Percentiles rank a stretch among this genome's conserved stretches.
phyloP scores from a whole-genome alignment of 2,329 filamentous ascomycete genomes.

The Aureobasidium sp. region DNA sequence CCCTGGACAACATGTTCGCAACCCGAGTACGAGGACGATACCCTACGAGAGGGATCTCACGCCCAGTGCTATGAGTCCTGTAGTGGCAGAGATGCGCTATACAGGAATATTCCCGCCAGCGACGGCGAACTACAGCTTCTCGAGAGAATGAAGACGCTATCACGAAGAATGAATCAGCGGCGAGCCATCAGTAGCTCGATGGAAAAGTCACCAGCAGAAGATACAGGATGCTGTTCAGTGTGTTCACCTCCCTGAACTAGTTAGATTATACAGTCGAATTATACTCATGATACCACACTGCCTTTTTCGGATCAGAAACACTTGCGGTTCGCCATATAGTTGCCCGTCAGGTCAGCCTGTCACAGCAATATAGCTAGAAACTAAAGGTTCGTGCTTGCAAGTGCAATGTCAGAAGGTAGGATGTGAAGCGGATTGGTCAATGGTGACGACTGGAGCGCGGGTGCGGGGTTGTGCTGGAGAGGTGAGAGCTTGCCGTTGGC shows the following conservation, averaged over 20 bases:
- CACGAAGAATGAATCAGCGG: neutral
- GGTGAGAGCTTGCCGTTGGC: conserved; percentile 1
- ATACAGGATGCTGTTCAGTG: neutral
- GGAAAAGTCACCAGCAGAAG: neutral
- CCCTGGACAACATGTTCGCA: neutral
- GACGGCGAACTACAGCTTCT: conserved; percentile 1
- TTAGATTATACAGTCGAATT: neutral
- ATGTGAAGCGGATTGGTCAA: neutral
- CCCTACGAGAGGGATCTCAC: conserved; percentile 1
- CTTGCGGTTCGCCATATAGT: neutral
- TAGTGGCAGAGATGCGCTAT: neutral
- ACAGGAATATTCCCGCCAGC: neutral
- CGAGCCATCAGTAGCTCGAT: neutral
- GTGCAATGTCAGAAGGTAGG: neutral
- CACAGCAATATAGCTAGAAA: neutral
- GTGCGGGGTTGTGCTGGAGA: neutral
- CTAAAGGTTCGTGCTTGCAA: neutral
- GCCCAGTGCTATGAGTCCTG: conserved; percentile 8
- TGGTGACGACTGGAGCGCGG: neutral
- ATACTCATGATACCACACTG: neutral
- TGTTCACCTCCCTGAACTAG: neutral
- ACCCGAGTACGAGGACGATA: neutral
- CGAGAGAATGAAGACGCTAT: neutral
- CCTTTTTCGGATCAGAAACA: neutral
- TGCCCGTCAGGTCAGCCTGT: neutral